Evolutionary conservation across 495 filamentous ascomycete species (phyloP), one percentile per base, ranked within the genome.

Genomic region (Immersiella caudata): DNA sequence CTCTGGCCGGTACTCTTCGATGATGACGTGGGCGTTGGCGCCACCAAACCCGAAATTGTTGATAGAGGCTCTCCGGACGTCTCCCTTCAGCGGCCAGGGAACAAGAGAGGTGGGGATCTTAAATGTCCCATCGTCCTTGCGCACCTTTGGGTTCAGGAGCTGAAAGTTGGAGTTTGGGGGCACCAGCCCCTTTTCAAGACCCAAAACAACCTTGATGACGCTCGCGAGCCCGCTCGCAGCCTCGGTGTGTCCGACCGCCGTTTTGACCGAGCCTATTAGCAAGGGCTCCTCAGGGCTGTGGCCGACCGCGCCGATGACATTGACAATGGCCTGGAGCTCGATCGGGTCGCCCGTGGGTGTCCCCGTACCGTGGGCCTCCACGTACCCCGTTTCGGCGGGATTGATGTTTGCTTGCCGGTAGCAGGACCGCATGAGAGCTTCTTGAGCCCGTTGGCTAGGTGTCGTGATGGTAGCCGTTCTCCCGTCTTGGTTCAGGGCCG

Each of bases 171-270:
- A 68, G 60, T 76, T 81, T 0, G 82, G 78, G 9, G 76, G 67
- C 35, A 84, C 76, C 62, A 76, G 74, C 24, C 80, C 81, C 61
- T 80, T 77, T 62, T 89, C 83, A 18, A 89, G 70, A 73, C 83
- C 82, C 51, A 86, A 57, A 11, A 79, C 76, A 0, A 79, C 79
- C 67, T 89, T 89, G 55, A 89, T 84, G 0, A 89, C 62, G 1
- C 79, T 80, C 0, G 82, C 78, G 12, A 89, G 73, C 21, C 86
- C 87, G 29, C 76, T 77, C 0, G 80, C 77, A 0, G 78, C 82
- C 68, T 88, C 87, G 1, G 78, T 49, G 71, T 89, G 87, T 1
- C 87, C 86, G 11, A 88, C 21, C 5, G 46, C 8, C 8, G 1
- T 49, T n/a, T 27, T 50, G 11, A 49, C 22, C 59, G 29, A 62